Base-by-base conservation (phyloP, 148 eudicot species). In the Heliosperma pusillum region DNA sequence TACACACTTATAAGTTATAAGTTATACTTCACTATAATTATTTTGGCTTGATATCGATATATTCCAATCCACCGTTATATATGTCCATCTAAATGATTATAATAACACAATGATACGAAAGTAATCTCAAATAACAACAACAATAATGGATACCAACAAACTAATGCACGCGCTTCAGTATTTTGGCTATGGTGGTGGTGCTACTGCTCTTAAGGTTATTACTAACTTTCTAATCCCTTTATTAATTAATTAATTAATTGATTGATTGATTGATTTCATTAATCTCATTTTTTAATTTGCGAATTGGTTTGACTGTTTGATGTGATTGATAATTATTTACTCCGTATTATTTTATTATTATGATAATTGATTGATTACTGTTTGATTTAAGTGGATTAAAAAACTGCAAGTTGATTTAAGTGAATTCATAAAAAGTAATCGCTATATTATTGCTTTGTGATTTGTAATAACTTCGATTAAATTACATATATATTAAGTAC, bases 101-200 rank as follows among this genome's bases (percentile, higher is more conserved):
- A n/a, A n/a, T n/a, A n/a, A n/a, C n/a, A n/a, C n/a, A n/a, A n/a
- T n/a, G n/a, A n/a, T n/a, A n/a, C n/a, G n/a, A n/a, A 3, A 50
- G 17, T 50, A 50, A 50, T 50, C 55, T 12, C 19, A 50, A 15
- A 12, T 50, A 50, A 16, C 55, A 27, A 16, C 55, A 27, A 50
- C 21, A 68, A 21, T 0, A 75, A 75, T 67, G 78, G 36, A 71
- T 55, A 22, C 16, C 9, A 68, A 69, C 9, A 68, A 69, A 44
- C 3, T 69, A 17, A 76, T 76, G 79, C 68, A 69, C 13, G 74
- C 79, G 3, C n/a, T 76, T 69, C 79, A 76, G 19, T 76, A 76
- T 76, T 69, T 40, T 76, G 69, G 74, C 59, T 76, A 76, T 69
- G 79, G 79, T 7, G 79, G 79, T 27, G 79, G 78, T 44, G 55